Evolutionary conservation across 331 rosid species (phyloP).

Genomic region (Quercus tomentella): DNA sequence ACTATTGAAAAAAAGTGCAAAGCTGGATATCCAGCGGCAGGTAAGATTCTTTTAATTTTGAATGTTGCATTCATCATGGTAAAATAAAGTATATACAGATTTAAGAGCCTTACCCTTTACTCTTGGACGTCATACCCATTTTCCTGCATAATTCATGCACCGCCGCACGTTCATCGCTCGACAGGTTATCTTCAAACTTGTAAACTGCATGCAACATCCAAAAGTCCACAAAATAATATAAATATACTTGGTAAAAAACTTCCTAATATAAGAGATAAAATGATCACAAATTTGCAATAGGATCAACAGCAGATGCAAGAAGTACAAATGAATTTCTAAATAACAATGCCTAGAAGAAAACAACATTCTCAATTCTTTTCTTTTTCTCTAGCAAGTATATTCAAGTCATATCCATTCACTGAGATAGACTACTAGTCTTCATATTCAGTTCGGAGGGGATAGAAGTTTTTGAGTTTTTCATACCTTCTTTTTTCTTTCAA

Average conservation of each 20-base stretch:
- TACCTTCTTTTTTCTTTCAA: background rate
- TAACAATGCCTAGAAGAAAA: background rate
- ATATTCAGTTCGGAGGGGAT: background rate
- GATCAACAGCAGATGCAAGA: background rate
- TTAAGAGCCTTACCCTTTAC: slow-evolving; percentile 68
- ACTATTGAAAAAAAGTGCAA: too few species aligned
- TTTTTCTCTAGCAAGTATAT: background rate
- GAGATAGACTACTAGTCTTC: background rate
- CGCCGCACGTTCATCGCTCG: slow-evolving; percentile 47
- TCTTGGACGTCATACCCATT: slow-evolving; percentile 70
- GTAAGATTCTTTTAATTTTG: background rate
- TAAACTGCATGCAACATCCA: slow-evolving; percentile 45
- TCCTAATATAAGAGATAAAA: background rate
- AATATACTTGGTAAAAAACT: background rate
- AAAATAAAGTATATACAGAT: background rate
- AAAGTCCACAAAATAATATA: slow-evolving; percentile 2
- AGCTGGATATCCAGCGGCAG: background rate
- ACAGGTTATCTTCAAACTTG: slow-evolving; percentile 47
- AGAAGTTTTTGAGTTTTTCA: background rate
- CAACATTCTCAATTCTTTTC: background rate
- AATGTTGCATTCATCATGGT: background rate
- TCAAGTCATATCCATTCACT: background rate
- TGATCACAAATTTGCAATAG: background rate
- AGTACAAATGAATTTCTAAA: background rate
- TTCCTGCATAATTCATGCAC: slow-evolving; percentile 52